Percentiles rank a stretch among this genome's conserved stretches.
phyloP scores from a whole-genome alignment of 1,284 basidiomycete genomes.

The Mycena sp. region DNA sequence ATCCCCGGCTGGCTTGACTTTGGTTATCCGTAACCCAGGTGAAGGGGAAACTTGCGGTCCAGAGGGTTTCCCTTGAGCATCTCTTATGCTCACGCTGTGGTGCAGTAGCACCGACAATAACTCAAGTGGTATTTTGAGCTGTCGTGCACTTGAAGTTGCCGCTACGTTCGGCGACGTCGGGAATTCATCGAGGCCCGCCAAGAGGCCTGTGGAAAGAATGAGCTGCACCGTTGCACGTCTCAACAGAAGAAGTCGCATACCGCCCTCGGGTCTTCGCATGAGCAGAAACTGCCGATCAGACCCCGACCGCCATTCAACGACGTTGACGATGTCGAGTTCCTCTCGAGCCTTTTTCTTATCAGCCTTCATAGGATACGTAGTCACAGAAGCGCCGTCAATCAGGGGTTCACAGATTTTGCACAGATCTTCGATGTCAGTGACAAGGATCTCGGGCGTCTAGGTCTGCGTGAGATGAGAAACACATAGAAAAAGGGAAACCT shows the following conservation, averaged over 20 bases:
- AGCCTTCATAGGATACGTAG: constrained; percentile 88
- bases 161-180: constrained; percentile 67
- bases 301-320: constrained; percentile 78
- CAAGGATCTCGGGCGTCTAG: constrained; percentile 6
- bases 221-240: neutral
- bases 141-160: constrained; percentile 43
- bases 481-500: constrained; percentile 13
- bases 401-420: constrained; percentile 81
- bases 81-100: constrained; percentile 1
- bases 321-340: constrained; percentile 87
- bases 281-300: constrained; percentile 72
- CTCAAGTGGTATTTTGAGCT: constrained; percentile 48
- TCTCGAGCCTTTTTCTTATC: constrained; percentile 86
- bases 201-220: constrained; percentile 68
- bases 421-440: constrained; percentile 75
- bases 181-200: constrained; percentile 90
- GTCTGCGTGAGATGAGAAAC: neutral
- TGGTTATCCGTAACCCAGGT: constrained; percentile 48
- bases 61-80: neutral
- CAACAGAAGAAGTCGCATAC: constrained; percentile 52
- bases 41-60: neutral
- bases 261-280: constrained; percentile 83
- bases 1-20: constrained; percentile 64
- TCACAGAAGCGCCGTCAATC: constrained; percentile 58
- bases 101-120: constrained; percentile 56